A percentile compares a stretch with the other conserved stretches of the same genome.
phyloP scores from a whole-genome alignment of 2,329 filamentous ascomycete genomes.

The Blumeriella jaapii region DNA sequence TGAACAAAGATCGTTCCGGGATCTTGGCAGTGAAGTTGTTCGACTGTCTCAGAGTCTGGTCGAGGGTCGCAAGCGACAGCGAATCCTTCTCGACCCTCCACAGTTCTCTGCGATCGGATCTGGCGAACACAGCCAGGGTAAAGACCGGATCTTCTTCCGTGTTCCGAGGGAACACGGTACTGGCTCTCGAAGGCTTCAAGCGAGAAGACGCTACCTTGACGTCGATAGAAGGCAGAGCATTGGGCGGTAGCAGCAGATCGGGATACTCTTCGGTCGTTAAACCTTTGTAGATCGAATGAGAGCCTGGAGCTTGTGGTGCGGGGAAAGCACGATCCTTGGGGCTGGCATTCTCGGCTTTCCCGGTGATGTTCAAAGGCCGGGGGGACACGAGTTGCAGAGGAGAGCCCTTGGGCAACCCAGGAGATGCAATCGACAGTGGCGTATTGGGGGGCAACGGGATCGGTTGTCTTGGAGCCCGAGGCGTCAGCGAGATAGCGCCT shows the following conservation, averaged over 20 bases:
- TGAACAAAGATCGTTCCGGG: conserved; percentile 79
- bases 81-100: conserved; percentile 95
- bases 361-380: conserved; percentile 31
- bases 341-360: conserved; percentile 25
- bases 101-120: conserved; percentile 64
- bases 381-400: conserved; percentile 30
- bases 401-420: conserved; percentile 25
- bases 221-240: conserved; percentile 74
- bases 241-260: conserved; percentile 73
- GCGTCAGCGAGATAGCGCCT: conserved; percentile 48
- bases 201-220: conserved; percentile 86
- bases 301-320: conserved; percentile 26
- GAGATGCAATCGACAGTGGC: conserved; percentile 48
- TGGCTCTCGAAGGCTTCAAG: conserved; percentile 84
- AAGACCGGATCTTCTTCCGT: conserved; percentile 90
- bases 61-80: conserved; percentile 66
- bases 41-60: conserved; percentile 67
- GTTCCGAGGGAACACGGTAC: conserved; percentile 67
- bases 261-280: conserved; percentile 80
- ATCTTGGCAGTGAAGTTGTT: conserved; percentile 62
- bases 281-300: conserved; percentile 57
- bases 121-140: conserved; percentile 73
- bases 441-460: conserved; percentile 63
- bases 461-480: conserved; percentile 61
- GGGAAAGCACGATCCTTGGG: conserved; percentile 13